Evolutionary conservation across 306 rosid species (phyloP).

Genomic region (Hippophae tibetana): DNA sequence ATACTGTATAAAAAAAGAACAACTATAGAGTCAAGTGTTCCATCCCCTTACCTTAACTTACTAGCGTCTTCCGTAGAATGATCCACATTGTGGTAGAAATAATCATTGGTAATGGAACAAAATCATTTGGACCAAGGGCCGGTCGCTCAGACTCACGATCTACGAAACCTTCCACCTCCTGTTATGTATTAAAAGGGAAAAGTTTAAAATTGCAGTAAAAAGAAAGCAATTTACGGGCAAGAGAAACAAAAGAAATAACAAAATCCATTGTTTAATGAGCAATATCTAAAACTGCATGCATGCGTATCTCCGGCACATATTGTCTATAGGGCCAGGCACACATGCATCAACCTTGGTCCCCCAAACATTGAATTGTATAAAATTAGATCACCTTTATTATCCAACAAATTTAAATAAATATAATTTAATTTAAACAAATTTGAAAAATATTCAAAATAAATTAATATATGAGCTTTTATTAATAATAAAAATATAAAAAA

Average conservation of each 20-base stretch:
- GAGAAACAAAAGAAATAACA: neutral
- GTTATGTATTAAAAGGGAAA: conserved; percentile 1
- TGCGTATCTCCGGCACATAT: conserved; percentile 71
- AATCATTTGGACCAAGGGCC: conserved; percentile 50
- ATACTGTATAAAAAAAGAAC: no score
- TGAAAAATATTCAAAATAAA: no score
- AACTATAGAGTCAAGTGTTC: neutral
- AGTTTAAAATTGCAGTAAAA: conserved; percentile 2
- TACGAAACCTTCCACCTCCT: conserved; percentile 93
- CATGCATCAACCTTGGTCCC: conserved; percentile 82
- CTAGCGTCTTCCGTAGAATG: conserved; percentile 26
- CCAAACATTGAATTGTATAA: no score
- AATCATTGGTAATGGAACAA: conserved; percentile 36
- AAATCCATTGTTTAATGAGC: neutral
- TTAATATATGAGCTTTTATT: no score
- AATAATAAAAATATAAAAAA: no score
- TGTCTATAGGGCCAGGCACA: conserved; percentile 77
- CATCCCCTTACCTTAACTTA: conserved; percentile 33
- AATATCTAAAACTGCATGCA: conserved; percentile 13
- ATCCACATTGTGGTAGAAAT: conserved; percentile 13
- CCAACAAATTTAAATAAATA: no score
- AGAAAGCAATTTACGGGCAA: neutral
- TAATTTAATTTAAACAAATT: no score
- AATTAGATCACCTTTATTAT: no score
- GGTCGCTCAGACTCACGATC: conserved; percentile 89